These are phyloP conservation scores for Xylaria sp. DNA, from an alignment of 2,329 filamentous ascomycete species.

Conservation along the genomic window DNA sequence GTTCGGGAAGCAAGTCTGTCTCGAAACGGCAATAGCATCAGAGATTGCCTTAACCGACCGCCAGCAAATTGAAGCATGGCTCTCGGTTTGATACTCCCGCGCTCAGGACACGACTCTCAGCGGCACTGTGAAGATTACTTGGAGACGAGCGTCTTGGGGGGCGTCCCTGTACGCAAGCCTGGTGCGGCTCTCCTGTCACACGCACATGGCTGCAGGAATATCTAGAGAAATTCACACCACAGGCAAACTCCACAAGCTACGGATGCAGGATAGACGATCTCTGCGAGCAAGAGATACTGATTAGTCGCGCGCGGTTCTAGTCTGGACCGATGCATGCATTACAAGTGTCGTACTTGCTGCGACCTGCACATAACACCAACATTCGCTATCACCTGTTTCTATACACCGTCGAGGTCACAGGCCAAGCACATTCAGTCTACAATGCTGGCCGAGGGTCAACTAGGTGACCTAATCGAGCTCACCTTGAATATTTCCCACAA, in stretches of 20 bases:
- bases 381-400: not conserved
- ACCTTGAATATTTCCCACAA: not conserved
- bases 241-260: constrained; percentile 1
- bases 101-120: not conserved
- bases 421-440: not conserved
- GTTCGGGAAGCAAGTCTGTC: constrained; percentile 28
- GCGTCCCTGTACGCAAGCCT: constrained; percentile 9
- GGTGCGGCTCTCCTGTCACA: constrained; percentile 17
- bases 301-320: not conserved
- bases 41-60: constrained; percentile 15
- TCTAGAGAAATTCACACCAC: constrained; percentile 6
- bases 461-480: not conserved
- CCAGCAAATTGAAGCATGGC: constrained; percentile 18
- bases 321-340: not conserved
- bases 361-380: not conserved
- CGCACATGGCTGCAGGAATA: constrained; percentile 10
- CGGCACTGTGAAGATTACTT: constrained; percentile 13
- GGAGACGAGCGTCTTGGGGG: not conserved
- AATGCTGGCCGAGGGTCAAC: not conserved
- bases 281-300: not conserved
- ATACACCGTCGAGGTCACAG: not conserved
- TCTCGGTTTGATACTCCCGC: constrained; percentile 9
- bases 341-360: not conserved
- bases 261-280: constrained; percentile 2
- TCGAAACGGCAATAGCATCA: constrained; percentile 24